Evolutionary conservation across 1,139 yeast species (phyloP), one percentile per base, ranked within the genome.

Genomic region (Debaryomycetaceae sp.): DNA sequence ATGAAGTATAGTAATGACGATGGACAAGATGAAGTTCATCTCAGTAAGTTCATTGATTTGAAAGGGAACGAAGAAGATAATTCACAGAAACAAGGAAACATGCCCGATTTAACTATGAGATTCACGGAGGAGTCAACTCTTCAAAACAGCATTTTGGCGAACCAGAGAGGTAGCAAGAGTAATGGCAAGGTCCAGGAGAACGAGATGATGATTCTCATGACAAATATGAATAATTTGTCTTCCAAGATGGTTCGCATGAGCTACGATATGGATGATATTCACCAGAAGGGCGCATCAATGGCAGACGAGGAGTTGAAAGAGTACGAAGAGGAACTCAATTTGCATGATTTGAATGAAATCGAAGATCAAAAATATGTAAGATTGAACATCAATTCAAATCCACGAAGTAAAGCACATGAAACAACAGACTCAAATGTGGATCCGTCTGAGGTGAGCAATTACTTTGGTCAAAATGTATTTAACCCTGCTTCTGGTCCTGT

Each of bases 51-150:
- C 35, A 73, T 91, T 33, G 96, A 94, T 56, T 63, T 92, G 26
- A 78, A 74, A 38, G 97, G 89, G 2, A 92, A 92, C 56, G 78
- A 77, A 44, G 86, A 83, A 41, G 95, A 91, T 57, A 87, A 87
- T 58, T 77, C 96, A 0, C 83, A 83, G 41, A 78, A 72, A 47
- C 62, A 77, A 41, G 98, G 97, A 0, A 87, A 88, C 55, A 70
- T 75, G 31, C 96, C 97, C 0, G 98, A 91, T 60, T 69, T 87
- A 43, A 91, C 98, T 6, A 91, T 91, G 97, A 78, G 84, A 45
- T 79, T 76, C 42, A 81, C 83, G 61, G 86, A 64, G 34, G 55
- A 78, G 48, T 8, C 30, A 8, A 37, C 17, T 31, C 36, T 37
- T 19, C 43, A 38, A 38, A 35, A 36, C 22, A 18, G 39, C 8